Evolutionary conservation across 345 rosid species (phyloP), one percentile per base, ranked within the genome.

Genomic region (Acer saccharum): DNA sequence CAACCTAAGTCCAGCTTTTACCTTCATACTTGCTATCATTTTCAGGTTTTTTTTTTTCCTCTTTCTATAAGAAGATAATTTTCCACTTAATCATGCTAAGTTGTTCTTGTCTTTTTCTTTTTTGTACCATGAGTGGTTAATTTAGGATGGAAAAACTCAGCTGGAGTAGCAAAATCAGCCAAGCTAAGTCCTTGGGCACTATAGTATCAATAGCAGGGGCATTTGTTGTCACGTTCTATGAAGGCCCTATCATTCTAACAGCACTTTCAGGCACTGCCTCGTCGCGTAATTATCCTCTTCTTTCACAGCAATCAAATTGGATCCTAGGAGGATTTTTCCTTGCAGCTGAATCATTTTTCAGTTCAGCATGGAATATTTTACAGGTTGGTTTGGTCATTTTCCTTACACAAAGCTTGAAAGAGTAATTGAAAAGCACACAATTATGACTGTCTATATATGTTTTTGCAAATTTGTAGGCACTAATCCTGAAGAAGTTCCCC

Each of bases 111-210:
- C 0, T 35, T 35, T 32, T 35, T 4, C 6, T 35, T 35, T 35
- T 35, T 35, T 35, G 39, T 35, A 35, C 39, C 39, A 0, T 35
- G 39, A 35, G 39, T 35, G 39, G 39, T 35, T 35, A 35, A 41
- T 44, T 35, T 73, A 93, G 98, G 82, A 84, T 94, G 91, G 98
- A 94, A 80, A 88, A 79, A 52, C 81, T 90, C 1, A 77, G 84
- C 61, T 74, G 83, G 83, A 83, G 86, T 83, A 84, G 77, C 80
- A 77, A 39, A 54, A 87, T 87, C 80, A 79, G 89, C 86, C 68
- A 81, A 68, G 93, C 92, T n/a, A 94, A 91, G 83, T 65, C 84
- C 10, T 57, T 79, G 10, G 97, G 97, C 43, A 90, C 97, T 4
- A 10, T 87, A 62, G 82, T 88, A 32, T 88, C 92, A 0, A 85